These are phyloP conservation scores for Ophiostoma tasmaniense DNA, from an alignment of 2,329 filamentous ascomycete genomes.

Conservation along the genomic window DNA sequence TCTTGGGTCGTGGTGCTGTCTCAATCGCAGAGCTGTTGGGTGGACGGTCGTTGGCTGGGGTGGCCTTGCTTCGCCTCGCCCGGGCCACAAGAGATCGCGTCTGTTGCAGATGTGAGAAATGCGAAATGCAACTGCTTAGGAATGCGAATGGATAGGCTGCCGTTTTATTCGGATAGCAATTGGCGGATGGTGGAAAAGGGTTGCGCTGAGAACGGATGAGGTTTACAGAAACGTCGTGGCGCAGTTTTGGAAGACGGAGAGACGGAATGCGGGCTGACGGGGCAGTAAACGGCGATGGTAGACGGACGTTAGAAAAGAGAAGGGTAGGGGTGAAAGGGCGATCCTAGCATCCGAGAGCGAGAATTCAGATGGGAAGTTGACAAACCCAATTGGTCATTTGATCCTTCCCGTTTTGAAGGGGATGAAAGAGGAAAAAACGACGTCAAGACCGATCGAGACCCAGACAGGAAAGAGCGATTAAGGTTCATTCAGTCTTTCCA, in stretches of 20 bases:
- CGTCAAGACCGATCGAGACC: neutral
- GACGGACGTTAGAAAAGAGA: neutral
- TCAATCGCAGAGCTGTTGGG: neutral
- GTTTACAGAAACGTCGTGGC: neutral
- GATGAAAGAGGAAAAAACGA: neutral
- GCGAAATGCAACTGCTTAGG: neutral
- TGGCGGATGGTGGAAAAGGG: neutral
- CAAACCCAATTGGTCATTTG: neutral
- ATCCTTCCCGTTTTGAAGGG: neutral
- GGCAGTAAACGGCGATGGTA: neutral
- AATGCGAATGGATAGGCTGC: neutral
- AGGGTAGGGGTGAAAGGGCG: neutral
- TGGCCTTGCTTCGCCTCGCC: conserved; percentile 11
- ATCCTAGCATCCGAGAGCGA: neutral
- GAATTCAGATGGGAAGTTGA: neutral
- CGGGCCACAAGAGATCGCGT: neutral
- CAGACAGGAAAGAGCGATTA: neutral
- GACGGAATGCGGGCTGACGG: neutral
- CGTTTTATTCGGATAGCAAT: neutral
- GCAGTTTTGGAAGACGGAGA: neutral
- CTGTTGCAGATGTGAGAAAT: neutral
- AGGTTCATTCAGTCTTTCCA: neutral
- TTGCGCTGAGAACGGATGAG: neutral
- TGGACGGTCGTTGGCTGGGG: neutral
- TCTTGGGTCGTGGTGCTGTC: neutral